These are phyloP conservation scores for Cryptococcus sp. DNA, from an alignment of 1,284 basidiomycete genomes.

Conservation along the genomic window DNA sequence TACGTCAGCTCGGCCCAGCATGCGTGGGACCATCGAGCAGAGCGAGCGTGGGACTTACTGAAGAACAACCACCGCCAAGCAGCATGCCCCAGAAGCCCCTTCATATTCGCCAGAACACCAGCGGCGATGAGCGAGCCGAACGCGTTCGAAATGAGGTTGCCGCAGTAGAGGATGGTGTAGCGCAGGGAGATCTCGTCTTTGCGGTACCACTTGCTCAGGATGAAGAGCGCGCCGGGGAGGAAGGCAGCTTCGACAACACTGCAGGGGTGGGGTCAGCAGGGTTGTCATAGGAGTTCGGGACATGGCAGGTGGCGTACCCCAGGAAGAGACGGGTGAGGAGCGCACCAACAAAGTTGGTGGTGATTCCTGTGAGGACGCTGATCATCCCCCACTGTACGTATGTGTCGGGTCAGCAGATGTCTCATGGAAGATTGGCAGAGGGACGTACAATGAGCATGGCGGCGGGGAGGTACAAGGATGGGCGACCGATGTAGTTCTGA, in stretches of 20 bases:
- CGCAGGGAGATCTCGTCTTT: slow-evolving; percentile 52
- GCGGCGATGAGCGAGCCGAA: slow-evolving; percentile 67
- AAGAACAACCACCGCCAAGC: slow-evolving; percentile 56
- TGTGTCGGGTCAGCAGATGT: background rate
- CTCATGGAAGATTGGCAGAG: background rate
- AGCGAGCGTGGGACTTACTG: slow-evolving; percentile 13
- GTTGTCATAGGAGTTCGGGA: slow-evolving; percentile 47
- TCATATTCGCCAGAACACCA: slow-evolving; percentile 64
- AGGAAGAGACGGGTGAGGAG: slow-evolving; percentile 73
- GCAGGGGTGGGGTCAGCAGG: slow-evolving; percentile 14
- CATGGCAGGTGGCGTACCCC: slow-evolving; percentile 48
- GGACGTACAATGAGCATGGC: slow-evolving; percentile 57
- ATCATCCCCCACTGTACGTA: slow-evolving; percentile 60
- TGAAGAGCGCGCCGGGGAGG: slow-evolving; percentile 35
- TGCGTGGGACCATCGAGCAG: background rate
- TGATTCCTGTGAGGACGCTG: slow-evolving; percentile 62
- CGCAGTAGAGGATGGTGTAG: slow-evolving; percentile 63
- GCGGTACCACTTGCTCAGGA: slow-evolving; percentile 56
- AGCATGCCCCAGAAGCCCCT: slow-evolving; percentile 61
- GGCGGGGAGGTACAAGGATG: slow-evolving; percentile 66
- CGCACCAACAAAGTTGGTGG: slow-evolving; percentile 62
- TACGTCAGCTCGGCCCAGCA: too few relatives aligned
- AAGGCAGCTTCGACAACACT: slow-evolving; percentile 27
- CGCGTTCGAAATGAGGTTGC: slow-evolving; percentile 65
- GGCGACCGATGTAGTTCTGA: slow-evolving; percentile 65